These are phyloP conservation scores for Xanthoconium purpureum DNA, from an alignment of 768 basidiomycete species.

Conservation along the genomic window DNA sequence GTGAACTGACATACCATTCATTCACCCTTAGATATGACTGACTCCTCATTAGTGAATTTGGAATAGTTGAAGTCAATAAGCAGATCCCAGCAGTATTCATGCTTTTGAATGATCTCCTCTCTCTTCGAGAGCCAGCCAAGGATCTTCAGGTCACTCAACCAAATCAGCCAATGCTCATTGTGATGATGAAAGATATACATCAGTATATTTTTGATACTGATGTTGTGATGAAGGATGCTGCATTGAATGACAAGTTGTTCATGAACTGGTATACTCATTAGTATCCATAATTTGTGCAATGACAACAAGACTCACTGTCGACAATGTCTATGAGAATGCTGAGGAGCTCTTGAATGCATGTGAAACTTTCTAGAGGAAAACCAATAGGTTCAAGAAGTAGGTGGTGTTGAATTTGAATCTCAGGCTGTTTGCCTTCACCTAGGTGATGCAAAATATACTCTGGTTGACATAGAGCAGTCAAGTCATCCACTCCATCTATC, in stretches of 20 bases:
- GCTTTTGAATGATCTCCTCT: not conserved
- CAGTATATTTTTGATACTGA: not conserved
- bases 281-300: not conserved
- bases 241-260: not conserved
- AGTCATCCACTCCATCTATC: not conserved
- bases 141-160: not conserved
- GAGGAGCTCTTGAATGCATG: not conserved
- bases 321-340: not conserved
- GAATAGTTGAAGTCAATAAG: conserved; percentile 3
- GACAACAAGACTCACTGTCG: not conserved
- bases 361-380: not conserved
- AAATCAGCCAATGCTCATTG: not conserved
- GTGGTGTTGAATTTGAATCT: not conserved
- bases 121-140: not conserved
- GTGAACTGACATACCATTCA: not conserved
- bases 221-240: not conserved
- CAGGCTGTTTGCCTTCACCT: not conserved
- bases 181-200: not conserved
- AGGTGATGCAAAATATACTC: not conserved
- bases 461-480: not conserved
- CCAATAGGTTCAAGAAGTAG: not conserved
- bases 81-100: not conserved
- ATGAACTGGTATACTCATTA: not conserved
- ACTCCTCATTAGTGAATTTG: not conserved
- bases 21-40: not conserved